Conservation (phyloP, 2,329 filamentous ascomycete genomes). For the Gyromitra esculenta region DNA sequence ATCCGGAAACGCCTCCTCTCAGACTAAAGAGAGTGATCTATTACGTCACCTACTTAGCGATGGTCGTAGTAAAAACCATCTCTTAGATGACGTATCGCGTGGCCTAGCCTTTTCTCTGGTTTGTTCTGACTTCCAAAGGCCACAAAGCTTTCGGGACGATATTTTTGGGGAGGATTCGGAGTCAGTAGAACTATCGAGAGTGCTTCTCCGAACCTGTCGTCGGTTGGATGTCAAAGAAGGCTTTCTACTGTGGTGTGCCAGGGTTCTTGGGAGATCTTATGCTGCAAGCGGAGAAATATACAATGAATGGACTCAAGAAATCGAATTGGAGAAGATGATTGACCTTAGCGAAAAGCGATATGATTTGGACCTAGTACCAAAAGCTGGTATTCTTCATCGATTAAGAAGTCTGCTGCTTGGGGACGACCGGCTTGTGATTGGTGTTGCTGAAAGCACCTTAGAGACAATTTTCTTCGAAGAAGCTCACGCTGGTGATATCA, state of each 20-base stretch:
- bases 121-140: conserved; percentile 76
- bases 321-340: conserved; percentile 65
- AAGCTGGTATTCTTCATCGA: conserved; percentile 70
- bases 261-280: conserved; percentile 84
- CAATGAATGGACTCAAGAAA: conserved; percentile 70
- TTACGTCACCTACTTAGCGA: conserved; percentile 83
- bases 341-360: conserved; percentile 58
- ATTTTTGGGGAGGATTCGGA: conserved; percentile 74
- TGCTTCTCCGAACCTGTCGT: conserved; percentile 80
- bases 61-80: conserved; percentile 66
- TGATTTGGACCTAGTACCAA: conserved; percentile 66
- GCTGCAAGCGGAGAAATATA: conserved; percentile 76
- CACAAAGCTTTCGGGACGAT: conserved; percentile 69
- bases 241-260: conserved; percentile 85
- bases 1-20: conserved; percentile 74
- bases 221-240: conserved; percentile 71
- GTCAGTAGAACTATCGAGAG: conserved; percentile 70
- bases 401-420: conserved; percentile 71
- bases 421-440: conserved; percentile 63
- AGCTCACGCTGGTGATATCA: conserved; percentile 28
- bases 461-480: conserved; percentile 54
- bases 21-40: conserved; percentile 79
- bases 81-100: conserved; percentile 76
- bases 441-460: conserved; percentile 55
- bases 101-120: conserved; percentile 77